Conservation (phyloP, 139 green algal genomes). For the Auxenochlorella protothecoides region DNA sequence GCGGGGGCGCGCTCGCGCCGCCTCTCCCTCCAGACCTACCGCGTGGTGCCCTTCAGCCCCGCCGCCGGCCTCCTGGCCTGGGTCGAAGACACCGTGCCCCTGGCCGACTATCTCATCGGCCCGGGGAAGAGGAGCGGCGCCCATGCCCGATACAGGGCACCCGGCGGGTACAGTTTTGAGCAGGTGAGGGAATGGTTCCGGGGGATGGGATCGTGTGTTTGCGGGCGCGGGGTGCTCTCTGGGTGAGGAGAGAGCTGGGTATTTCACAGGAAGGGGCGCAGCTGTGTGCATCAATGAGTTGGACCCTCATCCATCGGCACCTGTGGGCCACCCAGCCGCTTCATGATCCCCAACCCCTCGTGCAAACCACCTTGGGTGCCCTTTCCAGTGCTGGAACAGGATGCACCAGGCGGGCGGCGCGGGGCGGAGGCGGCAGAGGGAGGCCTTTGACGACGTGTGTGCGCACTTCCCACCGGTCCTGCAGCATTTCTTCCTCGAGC, state of each 20-base stretch:
- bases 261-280: constrained; percentile 6
- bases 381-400: too few species aligned
- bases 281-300: too few species aligned
- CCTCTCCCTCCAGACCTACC: constrained; percentile 76
- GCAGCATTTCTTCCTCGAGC: constrained; percentile 92
- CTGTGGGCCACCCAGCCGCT: too few species aligned
- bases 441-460: constrained; percentile 37
- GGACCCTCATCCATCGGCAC: too few species aligned
- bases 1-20: constrained; percentile 27
- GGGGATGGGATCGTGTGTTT: background rate
- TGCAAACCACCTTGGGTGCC: too few species aligned
- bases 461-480: constrained; percentile 63
- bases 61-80: constrained; percentile 81
- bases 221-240: background rate
- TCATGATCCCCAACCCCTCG: too few species aligned
- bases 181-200: background rate
- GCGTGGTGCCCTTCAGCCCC: constrained; percentile 81
- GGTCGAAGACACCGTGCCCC: constrained; percentile 77
- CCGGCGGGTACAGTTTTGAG: constrained; percentile 9
- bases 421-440: constrained; percentile 8
- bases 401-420: too few species aligned
- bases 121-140: constrained; percentile 12
- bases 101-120: constrained; percentile 54
- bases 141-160: constrained; percentile 23
- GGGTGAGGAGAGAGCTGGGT: background rate